Evolutionary conservation across 805 yeast species (phyloP).

Genomic region (Yarrowia deformans): DNA sequence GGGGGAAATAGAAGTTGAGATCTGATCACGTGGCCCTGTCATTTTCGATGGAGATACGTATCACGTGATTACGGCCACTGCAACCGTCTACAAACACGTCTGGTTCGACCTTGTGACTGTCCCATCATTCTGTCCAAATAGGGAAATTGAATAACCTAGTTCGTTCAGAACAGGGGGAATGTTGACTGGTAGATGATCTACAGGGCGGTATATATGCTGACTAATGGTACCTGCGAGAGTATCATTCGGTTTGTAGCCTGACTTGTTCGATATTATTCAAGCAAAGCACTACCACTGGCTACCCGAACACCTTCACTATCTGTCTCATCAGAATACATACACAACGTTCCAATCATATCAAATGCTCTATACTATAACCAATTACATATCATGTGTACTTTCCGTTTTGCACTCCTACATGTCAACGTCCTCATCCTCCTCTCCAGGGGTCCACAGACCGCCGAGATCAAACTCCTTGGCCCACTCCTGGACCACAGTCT

Average conservation of each 20-base stretch:
- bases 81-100: background rate
- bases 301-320: no score
- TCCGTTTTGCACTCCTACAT: constrained; percentile 18
- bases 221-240: no score
- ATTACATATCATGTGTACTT: constrained; percentile 1
- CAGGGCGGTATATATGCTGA: no score
- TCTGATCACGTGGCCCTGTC: background rate
- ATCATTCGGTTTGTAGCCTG: no score
- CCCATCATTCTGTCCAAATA: background rate
- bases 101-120: background rate
- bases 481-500: constrained; percentile 88
- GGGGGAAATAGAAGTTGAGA: background rate
- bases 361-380: constrained; percentile 12
- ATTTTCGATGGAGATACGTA: background rate
- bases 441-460: constrained; percentile 61
- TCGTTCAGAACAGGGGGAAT: background rate
- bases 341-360: background rate
- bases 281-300: no score
- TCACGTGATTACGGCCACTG: background rate
- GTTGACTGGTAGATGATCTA: no score
- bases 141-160: constrained; percentile 10
- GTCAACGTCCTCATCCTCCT: constrained; percentile 40
- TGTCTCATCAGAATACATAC: no score
- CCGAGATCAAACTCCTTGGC: constrained; percentile 93
- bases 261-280: no score